Percentiles rank a stretch among this genome's conserved stretches.
Evolutionary conservation across 371 early-diverging fungal genomes (phyloP).

Genomic region (Actinomortierella ambigua): DNA sequence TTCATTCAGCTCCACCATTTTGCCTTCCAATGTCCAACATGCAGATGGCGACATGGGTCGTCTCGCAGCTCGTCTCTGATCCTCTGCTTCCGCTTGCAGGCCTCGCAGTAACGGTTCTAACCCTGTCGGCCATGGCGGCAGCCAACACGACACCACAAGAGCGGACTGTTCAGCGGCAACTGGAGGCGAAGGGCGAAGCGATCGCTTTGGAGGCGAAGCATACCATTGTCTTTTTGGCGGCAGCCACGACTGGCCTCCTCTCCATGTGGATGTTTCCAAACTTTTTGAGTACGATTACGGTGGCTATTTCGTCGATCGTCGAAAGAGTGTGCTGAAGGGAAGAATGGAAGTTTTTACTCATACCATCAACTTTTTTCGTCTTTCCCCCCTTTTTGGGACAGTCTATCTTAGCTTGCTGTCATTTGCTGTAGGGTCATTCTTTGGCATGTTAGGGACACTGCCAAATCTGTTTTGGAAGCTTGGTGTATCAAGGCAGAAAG

Average conservation of each 20-base stretch:
- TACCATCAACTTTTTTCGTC: neutral
- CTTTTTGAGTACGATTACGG: slow-evolving; percentile 35
- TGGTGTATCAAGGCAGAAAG: too few relatives aligned
- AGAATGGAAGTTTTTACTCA: neutral
- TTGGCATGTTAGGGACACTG: slow-evolving; percentile 19
- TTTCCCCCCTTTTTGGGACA: neutral
- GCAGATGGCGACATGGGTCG: slow-evolving; percentile 10
- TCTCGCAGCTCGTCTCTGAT: slow-evolving; percentile 29
- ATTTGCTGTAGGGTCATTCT: slow-evolving; percentile 39
- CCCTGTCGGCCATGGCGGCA: slow-evolving; percentile 29
- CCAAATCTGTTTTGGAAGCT: too few relatives aligned
- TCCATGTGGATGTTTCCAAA: slow-evolving; percentile 49
- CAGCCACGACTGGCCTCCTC: slow-evolving; percentile 39
- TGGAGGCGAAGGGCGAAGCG: slow-evolving; percentile 34
- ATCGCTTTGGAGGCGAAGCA: slow-evolving; percentile 27
- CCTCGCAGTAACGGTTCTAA: slow-evolving; percentile 30
- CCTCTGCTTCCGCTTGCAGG: slow-evolving; percentile 35
- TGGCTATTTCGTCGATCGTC: too few relatives aligned
- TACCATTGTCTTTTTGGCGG: slow-evolving; percentile 34
- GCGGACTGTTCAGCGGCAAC: slow-evolving; percentile 28
- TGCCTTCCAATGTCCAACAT: slow-evolving; percentile 17
- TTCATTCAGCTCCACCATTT: neutral
- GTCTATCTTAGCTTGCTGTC: slow-evolving; percentile 35
- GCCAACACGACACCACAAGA: slow-evolving; percentile 44
- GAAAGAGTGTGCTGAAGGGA: neutral